Evolutionary conservation across 192 early-diverging fungal genomes (phyloP).

Genomic region (Coemansia furcata): DNA sequence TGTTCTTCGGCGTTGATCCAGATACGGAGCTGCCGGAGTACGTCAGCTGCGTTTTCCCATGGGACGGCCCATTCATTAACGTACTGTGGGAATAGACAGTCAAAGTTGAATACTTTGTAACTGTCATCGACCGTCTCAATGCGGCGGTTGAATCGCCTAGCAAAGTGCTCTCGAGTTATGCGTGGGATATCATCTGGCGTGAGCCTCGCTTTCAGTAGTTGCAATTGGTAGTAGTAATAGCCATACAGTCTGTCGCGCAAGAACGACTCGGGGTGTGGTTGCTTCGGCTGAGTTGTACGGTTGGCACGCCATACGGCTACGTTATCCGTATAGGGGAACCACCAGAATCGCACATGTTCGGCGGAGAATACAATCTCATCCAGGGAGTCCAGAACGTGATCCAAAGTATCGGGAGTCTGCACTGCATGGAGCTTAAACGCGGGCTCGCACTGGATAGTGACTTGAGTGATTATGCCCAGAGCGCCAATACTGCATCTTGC

Average conservation of each 20-base stretch:
- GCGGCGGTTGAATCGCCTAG: slow-evolving; percentile 47
- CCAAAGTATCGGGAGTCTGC: slow-evolving; percentile 60
- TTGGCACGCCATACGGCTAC: slow-evolving; percentile 68
- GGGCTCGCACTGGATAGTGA: slow-evolving; percentile 66
- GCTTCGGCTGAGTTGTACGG: slow-evolving; percentile 48
- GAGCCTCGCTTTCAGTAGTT: slow-evolving; percentile 51
- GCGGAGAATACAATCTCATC: slow-evolving; percentile 57
- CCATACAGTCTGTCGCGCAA: slow-evolving; percentile 16
- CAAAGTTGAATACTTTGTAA: slow-evolving; percentile 65
- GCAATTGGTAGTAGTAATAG: slow-evolving; percentile 1
- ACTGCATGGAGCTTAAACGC: slow-evolving; percentile 65
- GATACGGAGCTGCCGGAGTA: background rate
- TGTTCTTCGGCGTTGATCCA: slow-evolving; percentile 16
- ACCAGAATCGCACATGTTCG: slow-evolving; percentile 76
- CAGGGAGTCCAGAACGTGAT: slow-evolving; percentile 56
- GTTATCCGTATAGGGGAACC: slow-evolving; percentile 73
- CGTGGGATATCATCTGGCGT: slow-evolving; percentile 19
- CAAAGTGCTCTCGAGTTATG: slow-evolving; percentile 57
- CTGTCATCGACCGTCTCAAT: slow-evolving; percentile 53
- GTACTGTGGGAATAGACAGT: slow-evolving; percentile 69
- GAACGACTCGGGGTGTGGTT: slow-evolving; percentile 12
- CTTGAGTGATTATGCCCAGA: slow-evolving; percentile 65
- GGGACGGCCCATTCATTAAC: slow-evolving; percentile 75
- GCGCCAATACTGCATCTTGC: slow-evolving; percentile 67
- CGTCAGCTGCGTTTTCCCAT: background rate